Evolutionary conservation across 148 eudicot species (phyloP).

Genomic region (Pouteria glomerata): DNA sequence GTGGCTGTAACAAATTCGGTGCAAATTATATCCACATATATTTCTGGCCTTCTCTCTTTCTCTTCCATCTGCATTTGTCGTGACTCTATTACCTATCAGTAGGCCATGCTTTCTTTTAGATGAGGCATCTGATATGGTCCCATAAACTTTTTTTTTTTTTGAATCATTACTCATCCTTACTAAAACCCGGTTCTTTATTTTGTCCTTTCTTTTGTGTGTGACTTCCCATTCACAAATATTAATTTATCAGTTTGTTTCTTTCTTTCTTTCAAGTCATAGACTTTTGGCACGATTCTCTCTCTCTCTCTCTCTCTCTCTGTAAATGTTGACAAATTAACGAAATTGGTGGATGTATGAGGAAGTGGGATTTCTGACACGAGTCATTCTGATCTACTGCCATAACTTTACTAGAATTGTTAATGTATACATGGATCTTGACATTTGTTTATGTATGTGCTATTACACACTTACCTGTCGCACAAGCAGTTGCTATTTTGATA

Average conservation of each 20-base stretch:
- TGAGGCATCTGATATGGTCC: neutral
- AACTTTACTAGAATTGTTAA: neutral
- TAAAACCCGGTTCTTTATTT: neutral
- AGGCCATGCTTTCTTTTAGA: neutral
- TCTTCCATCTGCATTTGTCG: neutral
- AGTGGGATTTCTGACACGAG: neutral
- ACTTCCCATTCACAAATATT: neutral
- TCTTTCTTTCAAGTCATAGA: neutral
- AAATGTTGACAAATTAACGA: neutral
- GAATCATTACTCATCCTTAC: neutral
- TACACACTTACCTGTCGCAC: neutral
- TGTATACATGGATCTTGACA: neutral
- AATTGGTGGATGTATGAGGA: neutral
- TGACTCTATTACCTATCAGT: neutral
- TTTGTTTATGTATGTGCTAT: neutral
- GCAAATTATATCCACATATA: neutral
- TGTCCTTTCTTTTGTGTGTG: neutral
- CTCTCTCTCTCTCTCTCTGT: neutral
- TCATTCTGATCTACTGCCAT: neutral
- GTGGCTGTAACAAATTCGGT: neutral
- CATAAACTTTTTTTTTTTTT: neutral
- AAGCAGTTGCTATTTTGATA: neutral
- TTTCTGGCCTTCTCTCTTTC: neutral
- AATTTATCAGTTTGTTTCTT: too few relatives aligned
- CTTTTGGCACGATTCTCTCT: neutral